Percentiles rank a stretch among this genome's conserved stretches.
These are phyloP conservation scores for Lepidium didymum DNA, from an alignment of 345 rosid species.

Conservation along the genomic window DNA sequence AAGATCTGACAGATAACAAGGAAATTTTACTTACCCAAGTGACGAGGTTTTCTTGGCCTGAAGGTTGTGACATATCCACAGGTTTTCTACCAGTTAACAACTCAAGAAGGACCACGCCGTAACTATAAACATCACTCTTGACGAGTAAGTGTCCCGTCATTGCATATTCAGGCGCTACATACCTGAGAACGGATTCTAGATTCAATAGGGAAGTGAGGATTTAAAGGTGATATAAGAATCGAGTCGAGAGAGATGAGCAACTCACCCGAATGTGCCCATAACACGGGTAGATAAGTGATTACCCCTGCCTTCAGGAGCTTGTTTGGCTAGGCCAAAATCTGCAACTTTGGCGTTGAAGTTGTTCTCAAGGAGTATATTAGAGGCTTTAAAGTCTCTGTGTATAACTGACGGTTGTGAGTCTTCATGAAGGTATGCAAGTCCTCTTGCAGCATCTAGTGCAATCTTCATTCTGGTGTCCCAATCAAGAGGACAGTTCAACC, in stretches of 20 bases:
- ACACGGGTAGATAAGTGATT: conserved; percentile 95
- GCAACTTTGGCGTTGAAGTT: conserved; percentile 96
- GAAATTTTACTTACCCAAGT: conserved; percentile 67
- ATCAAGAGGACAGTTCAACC: conserved; percentile 85
- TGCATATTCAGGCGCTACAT: conserved; percentile 99
- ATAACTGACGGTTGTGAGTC: conserved; percentile 98
- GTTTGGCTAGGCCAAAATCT: conserved; percentile 97
- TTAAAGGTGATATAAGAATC: not conserved
- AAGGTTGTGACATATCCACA: conserved; percentile 97
- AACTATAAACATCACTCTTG: conserved; percentile 97
- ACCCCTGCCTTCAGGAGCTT: conserved; percentile 98
- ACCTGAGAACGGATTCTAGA: conserved; percentile 38
- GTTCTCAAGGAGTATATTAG: conserved; percentile 93
- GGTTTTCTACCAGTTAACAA: conserved; percentile 92
- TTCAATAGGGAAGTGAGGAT: not conserved
- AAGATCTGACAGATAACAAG: not conserved
- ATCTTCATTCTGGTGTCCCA: conserved; percentile 99
- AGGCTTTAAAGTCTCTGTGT: conserved; percentile 97
- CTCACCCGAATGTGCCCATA: conserved; percentile 99
- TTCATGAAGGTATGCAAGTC: conserved; percentile 92
- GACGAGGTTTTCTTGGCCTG: conserved; percentile 97
- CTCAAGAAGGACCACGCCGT: conserved; percentile 96
- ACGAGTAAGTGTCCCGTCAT: conserved; percentile 98
- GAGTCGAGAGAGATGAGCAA: not conserved
- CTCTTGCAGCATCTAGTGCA: conserved; percentile 99